Percentiles rank a stretch among this genome's conserved stretches.
phyloP scores from a whole-genome alignment of 2,329 filamentous ascomycete genomes.

The Monilinia vaccinii-corymbosi region DNA sequence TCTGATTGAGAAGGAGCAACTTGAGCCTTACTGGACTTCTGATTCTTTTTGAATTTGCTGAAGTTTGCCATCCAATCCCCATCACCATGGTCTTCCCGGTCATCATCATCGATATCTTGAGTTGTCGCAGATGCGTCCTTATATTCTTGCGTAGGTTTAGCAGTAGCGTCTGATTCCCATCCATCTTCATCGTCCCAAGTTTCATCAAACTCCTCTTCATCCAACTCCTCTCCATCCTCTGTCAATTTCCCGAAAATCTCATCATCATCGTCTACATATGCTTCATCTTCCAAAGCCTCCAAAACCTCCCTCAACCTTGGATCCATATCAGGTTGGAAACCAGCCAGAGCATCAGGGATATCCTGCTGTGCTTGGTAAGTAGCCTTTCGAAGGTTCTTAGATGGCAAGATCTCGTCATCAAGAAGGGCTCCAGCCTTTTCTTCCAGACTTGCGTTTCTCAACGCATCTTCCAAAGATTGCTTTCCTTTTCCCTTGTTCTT shows the following conservation, averaged over 20 bases:
- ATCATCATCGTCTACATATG: constrained; percentile 74
- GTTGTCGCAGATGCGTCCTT: constrained; percentile 31
- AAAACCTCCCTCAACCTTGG: constrained; percentile 81
- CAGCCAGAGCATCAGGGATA: constrained; percentile 80
- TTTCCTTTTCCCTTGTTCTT: constrained; percentile 70
- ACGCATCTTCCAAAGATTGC: constrained; percentile 71
- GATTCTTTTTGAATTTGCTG: constrained; percentile 85
- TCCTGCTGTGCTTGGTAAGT: constrained; percentile 93
- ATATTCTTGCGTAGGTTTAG: constrained; percentile 58
- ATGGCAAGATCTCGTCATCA: constrained; percentile 67
- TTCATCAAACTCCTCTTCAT: constrained; percentile 71
- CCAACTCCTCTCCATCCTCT: constrained; percentile 60
- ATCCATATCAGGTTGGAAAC: constrained; percentile 98
- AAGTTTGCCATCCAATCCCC: constrained; percentile 89
- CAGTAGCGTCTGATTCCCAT: constrained; percentile 92
- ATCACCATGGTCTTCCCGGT: constrained; percentile 52
- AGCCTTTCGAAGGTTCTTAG: constrained; percentile 64
- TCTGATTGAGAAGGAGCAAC: constrained; percentile 47
- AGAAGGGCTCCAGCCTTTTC: constrained; percentile 49
- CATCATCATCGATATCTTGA: constrained; percentile 39
- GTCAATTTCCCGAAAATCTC: constrained; percentile 75
- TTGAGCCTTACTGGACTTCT: constrained; percentile 39
- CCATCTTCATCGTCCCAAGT: constrained; percentile 53
- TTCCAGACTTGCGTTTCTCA: constrained; percentile 52
- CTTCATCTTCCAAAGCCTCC: constrained; percentile 91